Evolutionary conservation across 345 rosid genomes (phyloP), one percentile per base, ranked within the genome.

Genomic region (Eucalyptus erythrocorys): DNA sequence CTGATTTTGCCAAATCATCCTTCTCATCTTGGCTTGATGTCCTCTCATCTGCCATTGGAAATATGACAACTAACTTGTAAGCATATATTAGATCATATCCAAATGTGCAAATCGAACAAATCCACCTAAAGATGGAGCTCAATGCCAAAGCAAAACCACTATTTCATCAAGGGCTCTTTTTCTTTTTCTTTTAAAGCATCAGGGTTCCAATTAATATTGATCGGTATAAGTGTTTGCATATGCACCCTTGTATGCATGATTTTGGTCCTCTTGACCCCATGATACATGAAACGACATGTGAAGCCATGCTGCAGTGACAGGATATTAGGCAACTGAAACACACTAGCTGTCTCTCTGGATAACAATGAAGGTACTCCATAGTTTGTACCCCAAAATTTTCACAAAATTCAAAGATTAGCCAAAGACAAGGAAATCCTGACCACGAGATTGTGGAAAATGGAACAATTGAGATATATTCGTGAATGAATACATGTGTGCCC

Each of bases 1-100:
- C 47, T 49, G 90, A 89, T 86, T 85, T 89, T 50, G 89, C 4
- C 82, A 64, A 88, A 84, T 88, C 90, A 42, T 45, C 87, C 34
- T 17, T 88, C 88, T 91, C 92, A 87, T 87, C 92, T 22, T 88
- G 86, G 34, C 49, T 34, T 48, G 89, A 48, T 55, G 89, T 87
- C 89, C 82, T 43, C 85, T 87, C 90, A 88, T 89, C 96, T 94
- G 93, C 90, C 88, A 93, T 85, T 32, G 89, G 57, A 87, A 59
- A 59, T 42, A 42, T 61, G 24, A 85, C 86, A 85, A 86, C 34
- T 17, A 13, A 21, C 19, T 50, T 42, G 48, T 50, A 6, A 86
- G 64, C 49, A 50, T 49, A 34, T 13, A 24, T 49, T 9, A 37
- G 47, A 76, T 37, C 47, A 76, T 21, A 21, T 76, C 82, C 26